Percentiles rank a stretch among this genome's conserved stretches.
Conservation (phyloP, 2,329 filamentous ascomycete species). For the Rhynchosporium secalis region DNA sequence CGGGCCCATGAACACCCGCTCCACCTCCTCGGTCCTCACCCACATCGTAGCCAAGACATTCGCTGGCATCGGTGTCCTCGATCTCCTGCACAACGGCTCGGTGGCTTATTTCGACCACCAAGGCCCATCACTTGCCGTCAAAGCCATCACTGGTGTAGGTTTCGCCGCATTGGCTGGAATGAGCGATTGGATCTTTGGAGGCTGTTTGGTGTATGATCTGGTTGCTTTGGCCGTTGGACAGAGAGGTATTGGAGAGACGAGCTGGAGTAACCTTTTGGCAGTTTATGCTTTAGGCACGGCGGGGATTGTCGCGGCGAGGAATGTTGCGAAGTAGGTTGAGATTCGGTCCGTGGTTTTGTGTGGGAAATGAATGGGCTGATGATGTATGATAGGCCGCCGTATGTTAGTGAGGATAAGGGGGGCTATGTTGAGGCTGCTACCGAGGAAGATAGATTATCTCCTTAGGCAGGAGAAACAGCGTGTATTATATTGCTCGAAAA, state of each 20-base stretch:
- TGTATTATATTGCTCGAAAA: too few relatives aligned
- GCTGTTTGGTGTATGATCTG: conserved; percentile 59
- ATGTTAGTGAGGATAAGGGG: conserved; percentile 23
- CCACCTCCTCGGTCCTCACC: conserved; percentile 54
- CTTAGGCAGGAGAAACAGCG: too few relatives aligned
- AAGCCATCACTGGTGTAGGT: conserved; percentile 53
- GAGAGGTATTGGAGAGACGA: conserved; percentile 43
- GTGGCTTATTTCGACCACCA: conserved; percentile 55
- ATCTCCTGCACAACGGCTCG: conserved; percentile 58
- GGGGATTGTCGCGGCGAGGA: conserved; percentile 53
- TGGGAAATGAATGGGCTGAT: conserved; percentile 1
- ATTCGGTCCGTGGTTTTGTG: background rate
- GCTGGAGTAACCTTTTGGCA: conserved; percentile 53
- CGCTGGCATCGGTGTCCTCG: conserved; percentile 59
- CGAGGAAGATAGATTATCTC: conserved; percentile 19
- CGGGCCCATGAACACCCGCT: conserved; percentile 50
- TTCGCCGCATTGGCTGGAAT: conserved; percentile 50
- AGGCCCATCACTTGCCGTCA: conserved; percentile 48
- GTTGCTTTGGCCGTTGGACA: conserved; percentile 56
- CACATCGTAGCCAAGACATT: conserved; percentile 60
- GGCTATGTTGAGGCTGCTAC: conserved; percentile 28
- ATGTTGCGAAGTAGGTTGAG: conserved; percentile 50
- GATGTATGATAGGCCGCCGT: conserved; percentile 29
- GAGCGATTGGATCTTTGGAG: conserved; percentile 62
- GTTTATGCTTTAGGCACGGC: conserved; percentile 53